Percentiles rank a stretch among this genome's conserved stretches.
These are phyloP conservation scores for Saprolegnia parasitica DNA, from an alignment of 352 stramenopile genomes.

Conservation along the genomic window DNA sequence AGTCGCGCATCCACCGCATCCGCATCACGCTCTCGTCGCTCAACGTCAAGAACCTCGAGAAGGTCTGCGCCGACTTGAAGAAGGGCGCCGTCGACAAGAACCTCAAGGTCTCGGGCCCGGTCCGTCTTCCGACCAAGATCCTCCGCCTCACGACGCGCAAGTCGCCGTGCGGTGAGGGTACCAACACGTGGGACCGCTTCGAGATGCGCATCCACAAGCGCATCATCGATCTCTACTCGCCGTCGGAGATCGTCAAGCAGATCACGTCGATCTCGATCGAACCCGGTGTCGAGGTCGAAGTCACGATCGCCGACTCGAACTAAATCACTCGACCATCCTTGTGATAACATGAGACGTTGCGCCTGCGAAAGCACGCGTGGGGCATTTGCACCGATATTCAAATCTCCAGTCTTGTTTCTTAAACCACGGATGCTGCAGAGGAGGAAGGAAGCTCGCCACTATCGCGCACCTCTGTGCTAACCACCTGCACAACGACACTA, in stretches of 20 bases:
- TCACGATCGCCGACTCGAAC: slow-evolving; percentile 93
- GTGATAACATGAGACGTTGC: background rate
- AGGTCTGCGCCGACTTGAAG: slow-evolving; percentile 99
- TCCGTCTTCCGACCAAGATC: slow-evolving; percentile 99
- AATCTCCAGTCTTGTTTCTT: background rate
- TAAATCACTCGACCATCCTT: slow-evolving; percentile 38
- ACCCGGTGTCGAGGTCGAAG: slow-evolving; percentile 98
- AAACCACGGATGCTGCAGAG: background rate
- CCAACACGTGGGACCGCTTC: slow-evolving; percentile 99
- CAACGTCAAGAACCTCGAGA: slow-evolving; percentile 99
- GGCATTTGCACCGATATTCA: slow-evolving; percentile 2
- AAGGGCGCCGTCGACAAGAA: slow-evolving; percentile 97
- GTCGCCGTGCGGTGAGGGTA: slow-evolving; percentile 97
- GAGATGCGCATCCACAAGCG: slow-evolving; percentile 99
- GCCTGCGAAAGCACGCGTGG: too few relatives aligned
- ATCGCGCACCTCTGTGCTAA: too few relatives aligned
- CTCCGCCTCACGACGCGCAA: slow-evolving; percentile 98
- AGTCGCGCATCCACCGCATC: slow-evolving; percentile 93
- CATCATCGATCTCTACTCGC: slow-evolving; percentile 98
- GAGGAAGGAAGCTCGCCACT: background rate
- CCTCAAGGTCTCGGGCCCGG: slow-evolving; percentile 96
- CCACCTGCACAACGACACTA: too few relatives aligned
- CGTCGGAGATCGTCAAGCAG: slow-evolving; percentile 99
- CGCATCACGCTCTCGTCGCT: slow-evolving; percentile 98
- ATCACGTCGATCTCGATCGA: slow-evolving; percentile 99